These are phyloP conservation scores for Liquidambar formosana DNA, from an alignment of 164 flowering plant species.

Conservation along the genomic window DNA sequence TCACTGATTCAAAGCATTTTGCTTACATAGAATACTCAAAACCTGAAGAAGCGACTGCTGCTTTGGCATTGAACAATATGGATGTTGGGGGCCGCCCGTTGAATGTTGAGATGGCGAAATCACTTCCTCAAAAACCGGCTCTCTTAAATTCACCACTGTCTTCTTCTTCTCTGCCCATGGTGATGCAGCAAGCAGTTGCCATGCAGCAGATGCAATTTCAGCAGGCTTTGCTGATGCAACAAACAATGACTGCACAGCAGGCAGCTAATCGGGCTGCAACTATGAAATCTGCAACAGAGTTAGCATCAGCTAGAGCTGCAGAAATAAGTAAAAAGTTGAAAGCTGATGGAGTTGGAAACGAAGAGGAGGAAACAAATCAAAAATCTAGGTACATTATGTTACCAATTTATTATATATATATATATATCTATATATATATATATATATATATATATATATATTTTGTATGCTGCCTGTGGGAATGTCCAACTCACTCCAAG, in stretches of 20 bases:
- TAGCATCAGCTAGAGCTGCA: constrained; percentile 96
- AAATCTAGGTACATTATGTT: constrained; percentile 59
- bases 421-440: too few species aligned
- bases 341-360: constrained; percentile 68
- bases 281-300: constrained; percentile 91
- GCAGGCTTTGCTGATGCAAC: constrained; percentile 96
- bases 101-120: constrained; percentile 99
- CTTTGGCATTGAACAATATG: constrained; percentile 87
- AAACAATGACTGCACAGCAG: constrained; percentile 85
- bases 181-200: constrained; percentile 99
- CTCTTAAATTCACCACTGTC: constrained; percentile 34
- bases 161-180: constrained; percentile 78
- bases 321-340: constrained; percentile 88
- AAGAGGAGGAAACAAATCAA: constrained; percentile 44
- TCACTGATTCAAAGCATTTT: constrained; percentile 92
- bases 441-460: too few species aligned
- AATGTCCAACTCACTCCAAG: background rate
- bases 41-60: constrained; percentile 95
- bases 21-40: constrained; percentile 94
- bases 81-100: constrained; percentile 93
- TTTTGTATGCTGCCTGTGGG: background rate
- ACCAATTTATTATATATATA: background rate
- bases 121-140: constrained; percentile 77
- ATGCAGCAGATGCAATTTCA: constrained; percentile 99
- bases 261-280: constrained; percentile 95